Evolutionary conservation across 2,329 filamentous ascomycete species (phyloP).

Genomic region (Stylonectria norvegica): DNA sequence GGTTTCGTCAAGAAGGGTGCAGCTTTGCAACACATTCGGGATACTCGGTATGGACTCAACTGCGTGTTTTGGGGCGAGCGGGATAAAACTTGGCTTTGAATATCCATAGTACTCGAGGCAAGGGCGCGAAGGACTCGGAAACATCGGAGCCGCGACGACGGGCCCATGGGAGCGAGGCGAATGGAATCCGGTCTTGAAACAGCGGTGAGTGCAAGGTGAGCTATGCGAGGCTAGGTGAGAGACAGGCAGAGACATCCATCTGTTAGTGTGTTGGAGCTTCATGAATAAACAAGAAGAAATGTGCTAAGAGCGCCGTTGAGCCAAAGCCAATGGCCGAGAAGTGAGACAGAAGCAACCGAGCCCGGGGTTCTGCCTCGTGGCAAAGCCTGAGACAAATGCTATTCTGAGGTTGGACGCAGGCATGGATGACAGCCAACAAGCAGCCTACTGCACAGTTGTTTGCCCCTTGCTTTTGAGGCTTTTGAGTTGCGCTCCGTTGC

Average conservation of each 20-base stretch:
- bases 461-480: constrained; percentile 22
- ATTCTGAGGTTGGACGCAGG: constrained; percentile 7
- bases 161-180: background rate
- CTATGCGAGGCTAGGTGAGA: constrained; percentile 18
- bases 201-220: constrained; percentile 21
- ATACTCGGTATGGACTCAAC: no score
- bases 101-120: background rate
- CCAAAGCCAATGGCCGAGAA: constrained; percentile 20
- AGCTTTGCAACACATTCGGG: background rate
- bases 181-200: constrained; percentile 23
- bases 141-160: background rate
- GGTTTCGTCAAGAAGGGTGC: constrained; percentile 5
- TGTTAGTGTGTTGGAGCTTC: constrained; percentile 17
- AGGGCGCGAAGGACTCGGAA: background rate
- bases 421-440: background rate
- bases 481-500: constrained; percentile 12
- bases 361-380: constrained; percentile 15
- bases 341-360: constrained; percentile 15
- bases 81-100: background rate
- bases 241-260: constrained; percentile 15
- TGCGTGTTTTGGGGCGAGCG: background rate
- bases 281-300: constrained; percentile 6
- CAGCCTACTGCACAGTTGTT: no score
- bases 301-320: constrained; percentile 11
- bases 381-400: constrained; percentile 16